These are phyloP conservation scores for Cryptosporidium bovis DNA, from an alignment of 169 alveolate genomes.

Conservation along the genomic window DNA sequence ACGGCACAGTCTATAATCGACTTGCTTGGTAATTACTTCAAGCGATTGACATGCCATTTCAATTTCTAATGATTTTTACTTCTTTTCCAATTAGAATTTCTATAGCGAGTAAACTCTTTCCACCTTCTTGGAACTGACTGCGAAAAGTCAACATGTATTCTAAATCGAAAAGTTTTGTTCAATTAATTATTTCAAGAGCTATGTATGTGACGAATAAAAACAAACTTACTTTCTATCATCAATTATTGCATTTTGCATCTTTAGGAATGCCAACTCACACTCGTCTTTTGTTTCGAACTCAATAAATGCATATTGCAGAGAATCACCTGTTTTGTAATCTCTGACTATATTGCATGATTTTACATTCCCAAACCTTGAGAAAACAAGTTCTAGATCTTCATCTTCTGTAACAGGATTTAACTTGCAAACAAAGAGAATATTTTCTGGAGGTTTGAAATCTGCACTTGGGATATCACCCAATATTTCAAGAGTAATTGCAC, in stretches of 20 bases:
- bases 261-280: slow-evolving; percentile 95
- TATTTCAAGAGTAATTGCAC: slow-evolving; percentile 95
- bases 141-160: slow-evolving; percentile 90
- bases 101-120: slow-evolving; percentile 48
- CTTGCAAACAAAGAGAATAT: slow-evolving; percentile 96
- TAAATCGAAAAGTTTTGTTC: neutral
- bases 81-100: neutral
- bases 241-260: slow-evolving; percentile 96
- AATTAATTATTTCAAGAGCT: neutral
- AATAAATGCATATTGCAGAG: slow-evolving; percentile 97
- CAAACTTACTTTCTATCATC: slow-evolving; percentile 92
- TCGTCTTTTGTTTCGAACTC: slow-evolving; percentile 95
- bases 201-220: neutral
- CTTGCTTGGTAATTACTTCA: no score
- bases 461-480: slow-evolving; percentile 99
- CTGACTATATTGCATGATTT: slow-evolving; percentile 94
- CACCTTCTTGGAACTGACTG: slow-evolving; percentile 87
- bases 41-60: neutral
- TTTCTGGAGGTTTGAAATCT: slow-evolving; percentile 98
- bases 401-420: slow-evolving; percentile 97
- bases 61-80: neutral
- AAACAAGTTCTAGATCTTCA: slow-evolving; percentile 95
- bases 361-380: slow-evolving; percentile 95
- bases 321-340: slow-evolving; percentile 98
- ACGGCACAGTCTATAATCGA: no score